These are phyloP conservation scores for Escallonia herrerae DNA, from an alignment of 129 eudicot species.

Conservation along the genomic window DNA sequence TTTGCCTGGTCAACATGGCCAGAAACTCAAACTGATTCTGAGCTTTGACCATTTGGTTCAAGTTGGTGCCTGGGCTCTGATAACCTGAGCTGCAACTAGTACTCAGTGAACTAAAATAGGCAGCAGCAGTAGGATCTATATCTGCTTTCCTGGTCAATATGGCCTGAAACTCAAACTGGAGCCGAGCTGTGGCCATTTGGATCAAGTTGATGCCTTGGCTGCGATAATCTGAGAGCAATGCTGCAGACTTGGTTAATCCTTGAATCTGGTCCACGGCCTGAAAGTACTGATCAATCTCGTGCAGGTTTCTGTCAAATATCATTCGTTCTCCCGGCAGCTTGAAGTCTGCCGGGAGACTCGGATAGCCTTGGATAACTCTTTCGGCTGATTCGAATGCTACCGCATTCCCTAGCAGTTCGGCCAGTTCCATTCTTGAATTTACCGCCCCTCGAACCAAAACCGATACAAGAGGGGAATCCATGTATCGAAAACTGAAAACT, in stretches of 20 bases:
- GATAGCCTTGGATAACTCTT: too few relatives aligned
- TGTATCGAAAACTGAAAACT: too few relatives aligned
- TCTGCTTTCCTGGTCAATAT: neutral
- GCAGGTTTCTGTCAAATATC: neutral
- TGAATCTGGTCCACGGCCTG: neutral
- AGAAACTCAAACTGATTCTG: neutral
- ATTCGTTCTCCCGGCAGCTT: neutral
- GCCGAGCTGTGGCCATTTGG: neutral
- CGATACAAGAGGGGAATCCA: too few relatives aligned
- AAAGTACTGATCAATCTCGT: neutral
- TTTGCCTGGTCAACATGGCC: neutral
- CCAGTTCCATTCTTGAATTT: too few relatives aligned
- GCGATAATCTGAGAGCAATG: neutral
- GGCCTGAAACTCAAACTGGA: neutral
- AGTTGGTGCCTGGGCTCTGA: neutral
- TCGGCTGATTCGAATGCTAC: neutral
- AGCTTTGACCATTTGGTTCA: neutral
- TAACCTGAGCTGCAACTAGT: neutral
- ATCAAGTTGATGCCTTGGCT: neutral
- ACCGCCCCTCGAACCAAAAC: too few relatives aligned
- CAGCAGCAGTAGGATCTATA: neutral
- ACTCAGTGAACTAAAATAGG: neutral
- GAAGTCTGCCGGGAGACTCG: too few relatives aligned
- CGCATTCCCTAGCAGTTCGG: too few relatives aligned
- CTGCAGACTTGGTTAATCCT: neutral